Conservation (phyloP, 495 filamentous ascomycete species). For the Lasiosphaeris hirsuta region DNA sequence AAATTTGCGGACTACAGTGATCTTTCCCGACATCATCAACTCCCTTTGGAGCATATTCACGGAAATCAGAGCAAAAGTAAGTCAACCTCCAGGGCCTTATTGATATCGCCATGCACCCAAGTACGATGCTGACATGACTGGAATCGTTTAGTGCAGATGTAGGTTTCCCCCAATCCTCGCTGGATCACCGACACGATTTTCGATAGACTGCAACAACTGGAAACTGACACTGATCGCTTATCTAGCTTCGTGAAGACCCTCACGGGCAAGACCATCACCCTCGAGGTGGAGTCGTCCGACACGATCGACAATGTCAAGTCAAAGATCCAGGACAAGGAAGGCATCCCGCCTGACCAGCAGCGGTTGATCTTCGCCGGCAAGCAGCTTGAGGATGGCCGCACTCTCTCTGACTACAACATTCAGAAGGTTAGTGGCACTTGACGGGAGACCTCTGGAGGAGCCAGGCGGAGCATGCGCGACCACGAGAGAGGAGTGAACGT, state of each 20-base stretch:
- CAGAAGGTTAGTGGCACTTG: conserved; percentile 73
- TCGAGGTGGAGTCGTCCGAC: conserved; percentile 98
- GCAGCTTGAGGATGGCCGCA: conserved; percentile 99
- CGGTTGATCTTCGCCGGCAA: conserved; percentile 99
- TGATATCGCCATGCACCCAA: neutral
- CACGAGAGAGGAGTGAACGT: neutral
- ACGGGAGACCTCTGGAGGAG: neutral
- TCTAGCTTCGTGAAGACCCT: conserved; percentile 93
- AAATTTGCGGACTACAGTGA: conserved; percentile 24
- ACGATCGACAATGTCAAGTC: conserved; percentile 98
- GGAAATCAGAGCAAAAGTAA: conserved; percentile 42
- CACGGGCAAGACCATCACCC: conserved; percentile 99
- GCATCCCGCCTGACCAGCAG: conserved; percentile 98
- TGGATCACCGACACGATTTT: neutral
- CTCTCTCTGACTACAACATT: conserved; percentile 99
- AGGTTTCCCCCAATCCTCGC: conserved; percentile 36
- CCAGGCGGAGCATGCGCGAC: too few species aligned
- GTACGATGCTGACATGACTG: conserved; percentile 20
- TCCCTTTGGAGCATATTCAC: conserved; percentile 20
- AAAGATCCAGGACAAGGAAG: conserved; percentile 99
- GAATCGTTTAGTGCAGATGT: conserved; percentile 70
- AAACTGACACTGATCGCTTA: conserved; percentile 37
- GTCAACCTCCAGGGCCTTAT: conserved; percentile 9
- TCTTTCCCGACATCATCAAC: conserved; percentile 30
- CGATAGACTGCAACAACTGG: neutral